Base-by-base conservation (phyloP, 2,329 filamentous ascomycete genomes). In the Arthrobotrys pseudoclavata region DNA sequence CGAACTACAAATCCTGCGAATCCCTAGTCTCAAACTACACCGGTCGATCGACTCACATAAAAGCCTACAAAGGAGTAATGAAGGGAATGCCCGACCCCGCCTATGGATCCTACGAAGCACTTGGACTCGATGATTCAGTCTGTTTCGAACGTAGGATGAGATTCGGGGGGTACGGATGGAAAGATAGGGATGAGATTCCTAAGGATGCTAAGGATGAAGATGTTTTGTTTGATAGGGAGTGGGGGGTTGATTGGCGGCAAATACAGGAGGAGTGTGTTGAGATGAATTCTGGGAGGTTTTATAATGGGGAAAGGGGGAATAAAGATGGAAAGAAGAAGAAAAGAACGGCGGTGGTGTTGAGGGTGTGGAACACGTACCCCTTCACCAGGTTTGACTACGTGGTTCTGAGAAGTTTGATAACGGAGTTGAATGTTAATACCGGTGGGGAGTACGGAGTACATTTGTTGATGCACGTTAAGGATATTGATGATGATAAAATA, bases 111-210 rank as follows among this genome's bases (percentile, higher is more conserved):
- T 94, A 97, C 81, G 89, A 94, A 9, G 84, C 95, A 47, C 84
- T 98, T 12, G 91, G 90, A 0, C 85, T 98, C 40, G 89, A 91
- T 18, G 89, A 96, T 80, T 91, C 97, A 81, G 89, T 97, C 55
- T 99, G 96, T 85, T 97, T 97, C 82, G 96, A 99, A 80, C 88
- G 96, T 1, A 97, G 92, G 82, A 95, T 95, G 2, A 89, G 94
- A 79, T 89, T 96, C 31, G 94, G 93, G 0, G 92, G 95, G 0
- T 99, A 99, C 81, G 55, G 85, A 86, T 3, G 87, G 89, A 2
- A 89, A 91, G 76, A 90, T 97, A 10, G 93, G 97, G 81, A 83
- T 18, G 63, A 75, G 40, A 71, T 64, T 24, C 67, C 64, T 2
- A 63, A 42, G 40, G 50, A 63, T n/a, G 52, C 45, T 20, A 72